Percentiles rank a stretch among this genome's conserved stretches.
phyloP scores from a whole-genome alignment of 1,284 basidiomycete genomes.

The Albatrellus sp. region DNA sequence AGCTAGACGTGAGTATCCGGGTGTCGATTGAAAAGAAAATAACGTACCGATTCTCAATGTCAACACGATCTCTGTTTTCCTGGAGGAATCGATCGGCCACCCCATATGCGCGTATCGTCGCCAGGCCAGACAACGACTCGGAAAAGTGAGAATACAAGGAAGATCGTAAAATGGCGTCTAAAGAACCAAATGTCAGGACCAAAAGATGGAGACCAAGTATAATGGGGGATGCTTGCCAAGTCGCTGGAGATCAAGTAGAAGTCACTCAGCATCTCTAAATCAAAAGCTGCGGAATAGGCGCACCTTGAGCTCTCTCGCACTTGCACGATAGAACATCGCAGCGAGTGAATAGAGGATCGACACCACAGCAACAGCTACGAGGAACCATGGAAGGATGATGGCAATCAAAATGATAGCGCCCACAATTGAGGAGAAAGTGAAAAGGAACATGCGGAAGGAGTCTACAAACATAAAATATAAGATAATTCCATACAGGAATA shows the following conservation, averaged over 20 bases:
- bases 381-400: constrained; percentile 77
- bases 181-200: neutral
- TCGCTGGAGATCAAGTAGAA: constrained; percentile 22
- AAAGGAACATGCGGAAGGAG: constrained; percentile 63
- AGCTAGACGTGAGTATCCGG: neutral
- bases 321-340: constrained; percentile 76
- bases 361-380: constrained; percentile 59
- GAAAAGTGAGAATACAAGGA: constrained; percentile 81
- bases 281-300: constrained; percentile 5
- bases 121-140: constrained; percentile 77
- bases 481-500: neutral
- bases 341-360: constrained; percentile 47
- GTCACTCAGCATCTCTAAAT: neutral
- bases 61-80: constrained; percentile 70
- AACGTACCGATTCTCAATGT: constrained; percentile 69
- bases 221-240: constrained; percentile 26
- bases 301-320: constrained; percentile 82
- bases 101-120: constrained; percentile 82
- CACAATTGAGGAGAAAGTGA: constrained; percentile 51
- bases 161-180: constrained; percentile 48
- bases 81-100: constrained; percentile 56
- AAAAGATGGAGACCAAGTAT: neutral
- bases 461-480: constrained; percentile 25
- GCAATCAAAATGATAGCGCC: constrained; percentile 72
- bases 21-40: neutral